Evolutionary conservation across 148 eudicot species (phyloP).

Genomic region (Gaultheria prostrata): DNA sequence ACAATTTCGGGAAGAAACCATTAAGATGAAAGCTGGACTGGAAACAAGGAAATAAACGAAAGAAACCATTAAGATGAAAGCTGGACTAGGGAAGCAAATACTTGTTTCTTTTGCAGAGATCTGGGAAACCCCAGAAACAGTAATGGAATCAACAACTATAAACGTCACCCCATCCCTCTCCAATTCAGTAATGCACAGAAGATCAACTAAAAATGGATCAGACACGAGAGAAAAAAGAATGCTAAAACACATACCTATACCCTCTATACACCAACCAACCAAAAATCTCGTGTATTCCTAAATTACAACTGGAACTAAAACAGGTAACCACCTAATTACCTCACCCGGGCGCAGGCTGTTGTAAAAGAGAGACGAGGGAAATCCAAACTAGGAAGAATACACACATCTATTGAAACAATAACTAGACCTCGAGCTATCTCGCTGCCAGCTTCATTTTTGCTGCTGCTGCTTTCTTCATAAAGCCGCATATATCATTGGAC

Average conservation of each 20-base stretch:
- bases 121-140: slow-evolving; percentile 7
- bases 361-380: background rate
- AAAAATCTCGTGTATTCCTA: slow-evolving; percentile 16
- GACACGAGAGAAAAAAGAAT: background rate
- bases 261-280: slow-evolving; percentile 18
- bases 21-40: background rate
- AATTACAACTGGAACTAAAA: slow-evolving; percentile 18
- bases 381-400: slow-evolving; percentile 3
- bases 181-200: background rate
- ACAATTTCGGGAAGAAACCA: background rate
- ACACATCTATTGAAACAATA: slow-evolving; percentile 9
- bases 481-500: background rate
- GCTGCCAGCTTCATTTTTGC: background rate
- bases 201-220: background rate
- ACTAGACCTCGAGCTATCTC: background rate
- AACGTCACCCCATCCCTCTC: background rate
- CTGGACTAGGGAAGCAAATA: background rate
- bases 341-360: slow-evolving; percentile 13
- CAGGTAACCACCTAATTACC: slow-evolving; percentile 7
- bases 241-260: slow-evolving; percentile 20
- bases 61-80: background rate
- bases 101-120: slow-evolving; percentile 10
- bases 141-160: background rate
- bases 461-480: background rate
- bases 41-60: background rate